A percentile compares a stretch with the other conserved stretches of the same genome.
Conservation (phyloP, 352 stramenopile genomes). For the Blastocystis sp. region DNA sequence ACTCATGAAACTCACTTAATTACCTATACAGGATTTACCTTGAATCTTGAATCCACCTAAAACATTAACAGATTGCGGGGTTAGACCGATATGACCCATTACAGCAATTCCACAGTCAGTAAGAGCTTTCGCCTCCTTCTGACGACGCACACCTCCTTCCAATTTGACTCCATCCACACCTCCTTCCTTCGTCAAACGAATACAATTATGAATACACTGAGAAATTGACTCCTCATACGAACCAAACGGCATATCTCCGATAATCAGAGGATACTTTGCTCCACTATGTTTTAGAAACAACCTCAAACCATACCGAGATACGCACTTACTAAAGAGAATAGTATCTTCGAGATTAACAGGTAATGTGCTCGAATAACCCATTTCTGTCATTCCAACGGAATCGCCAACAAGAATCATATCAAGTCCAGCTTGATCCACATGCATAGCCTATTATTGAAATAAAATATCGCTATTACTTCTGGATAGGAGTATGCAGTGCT, state of each 20-base stretch:
- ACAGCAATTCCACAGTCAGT: constrained; percentile 81
- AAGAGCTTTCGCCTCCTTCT: constrained; percentile 64
- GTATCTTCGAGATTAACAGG: constrained; percentile 94
- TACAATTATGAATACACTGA: constrained; percentile 85
- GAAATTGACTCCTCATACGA: constrained; percentile 83
- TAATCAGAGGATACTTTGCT: constrained; percentile 78
- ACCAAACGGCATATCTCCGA: constrained; percentile 96
- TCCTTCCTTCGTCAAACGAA: constrained; percentile 88
- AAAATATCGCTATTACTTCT: background rate
- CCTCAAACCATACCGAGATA: constrained; percentile 74
- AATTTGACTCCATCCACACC: constrained; percentile 94
- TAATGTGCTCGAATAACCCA: constrained; percentile 72
- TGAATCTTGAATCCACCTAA: constrained; percentile 65
- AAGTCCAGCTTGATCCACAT: constrained; percentile 92
- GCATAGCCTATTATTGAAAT: constrained; percentile 71
- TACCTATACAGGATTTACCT: constrained; percentile 22
- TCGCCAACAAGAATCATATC: constrained; percentile 89
- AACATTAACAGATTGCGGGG: constrained; percentile 82
- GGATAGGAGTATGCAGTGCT: constrained; percentile 97
- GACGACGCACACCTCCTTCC: constrained; percentile 82
- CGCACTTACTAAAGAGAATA: constrained; percentile 90
- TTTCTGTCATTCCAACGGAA: constrained; percentile 93
- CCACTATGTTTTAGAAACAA: constrained; percentile 64
- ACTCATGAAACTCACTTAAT: background rate
- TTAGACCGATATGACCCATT: constrained; percentile 93